These are phyloP conservation scores for Penicillium digitatum DNA, from an alignment of 2,329 filamentous ascomycete species.

Conservation along the genomic window DNA sequence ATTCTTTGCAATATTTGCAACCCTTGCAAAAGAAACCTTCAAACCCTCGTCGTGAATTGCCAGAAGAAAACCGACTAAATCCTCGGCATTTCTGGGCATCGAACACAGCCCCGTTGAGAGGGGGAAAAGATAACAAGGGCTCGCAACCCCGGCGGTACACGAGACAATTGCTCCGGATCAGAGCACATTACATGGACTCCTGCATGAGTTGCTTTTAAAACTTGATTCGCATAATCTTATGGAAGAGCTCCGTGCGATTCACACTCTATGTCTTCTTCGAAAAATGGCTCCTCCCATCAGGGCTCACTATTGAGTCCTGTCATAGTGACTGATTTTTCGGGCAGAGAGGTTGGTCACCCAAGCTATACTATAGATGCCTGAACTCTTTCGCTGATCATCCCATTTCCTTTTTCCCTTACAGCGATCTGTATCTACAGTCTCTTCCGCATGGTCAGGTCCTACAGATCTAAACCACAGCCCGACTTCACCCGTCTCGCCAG, in stretches of 20 bases:
- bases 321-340: constrained; percentile 12
- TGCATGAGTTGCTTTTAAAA: not conserved
- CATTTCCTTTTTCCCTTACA: not conserved
- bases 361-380: not conserved
- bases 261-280: constrained; percentile 2
- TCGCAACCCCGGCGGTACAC: not conserved
- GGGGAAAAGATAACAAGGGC: constrained; percentile 6
- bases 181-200: not conserved
- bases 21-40: too few relatives aligned
- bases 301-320: constrained; percentile 17
- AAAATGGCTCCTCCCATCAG: constrained; percentile 7
- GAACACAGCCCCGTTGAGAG: constrained; percentile 18
- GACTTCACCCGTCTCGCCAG: constrained; percentile 20
- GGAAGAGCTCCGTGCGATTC: not conserved
- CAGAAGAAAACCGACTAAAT: not conserved
- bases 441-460: constrained; percentile 17
- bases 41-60: not conserved
- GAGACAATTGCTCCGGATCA: not conserved
- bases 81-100: constrained; percentile 16
- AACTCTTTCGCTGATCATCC: not conserved
- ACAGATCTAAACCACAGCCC: constrained; percentile 21
- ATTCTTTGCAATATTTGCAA: not conserved
- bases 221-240: not conserved
- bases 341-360: constrained; percentile 19
- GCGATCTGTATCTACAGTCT: constrained; percentile 20